Conservation (phyloP, 2,329 filamentous ascomycete genomes). For the Fusarium succisae region DNA sequence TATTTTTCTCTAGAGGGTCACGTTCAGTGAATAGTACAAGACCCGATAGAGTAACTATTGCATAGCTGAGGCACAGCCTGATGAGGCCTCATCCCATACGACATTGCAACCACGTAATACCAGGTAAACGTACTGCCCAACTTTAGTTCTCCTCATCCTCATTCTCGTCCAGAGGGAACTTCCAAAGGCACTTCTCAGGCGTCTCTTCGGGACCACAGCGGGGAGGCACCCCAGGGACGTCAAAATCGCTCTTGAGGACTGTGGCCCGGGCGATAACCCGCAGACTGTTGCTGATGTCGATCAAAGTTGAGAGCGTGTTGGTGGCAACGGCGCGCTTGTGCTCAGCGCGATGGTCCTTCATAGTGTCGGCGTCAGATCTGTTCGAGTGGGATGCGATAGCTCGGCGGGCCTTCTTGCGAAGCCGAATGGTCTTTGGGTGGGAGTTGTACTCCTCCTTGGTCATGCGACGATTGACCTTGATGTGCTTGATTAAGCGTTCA, state of each 20-base stretch:
- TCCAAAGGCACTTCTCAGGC: background rate
- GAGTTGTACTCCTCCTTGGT: background rate
- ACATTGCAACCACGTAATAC: background rate
- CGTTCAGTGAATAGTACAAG: too few species aligned
- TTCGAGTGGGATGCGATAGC: fast-evolving
- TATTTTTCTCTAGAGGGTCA: too few species aligned
- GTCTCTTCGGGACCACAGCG: background rate
- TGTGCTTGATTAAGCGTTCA: background rate
- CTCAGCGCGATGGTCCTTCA: background rate
- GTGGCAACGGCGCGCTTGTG: background rate
- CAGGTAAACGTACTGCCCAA: fast-evolving
- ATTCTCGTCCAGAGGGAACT: background rate
- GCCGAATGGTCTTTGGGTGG: fast-evolving
- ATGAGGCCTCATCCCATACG: too few species aligned
- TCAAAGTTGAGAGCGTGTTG: background rate
- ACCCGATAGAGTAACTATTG: too few species aligned
- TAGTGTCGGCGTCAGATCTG: fast-evolving
- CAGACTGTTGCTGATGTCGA: background rate
- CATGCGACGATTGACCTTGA: fast-evolving
- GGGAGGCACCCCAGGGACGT: too few species aligned
- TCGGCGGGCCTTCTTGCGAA: fast-evolving
- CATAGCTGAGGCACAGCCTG: too few species aligned
- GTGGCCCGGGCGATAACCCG: too few species aligned
- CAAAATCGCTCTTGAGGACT: too few species aligned
- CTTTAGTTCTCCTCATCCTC: background rate